These are phyloP conservation scores for Colletotrichum sidae DNA, from an alignment of 2,329 filamentous ascomycete genomes.

Conservation along the genomic window DNA sequence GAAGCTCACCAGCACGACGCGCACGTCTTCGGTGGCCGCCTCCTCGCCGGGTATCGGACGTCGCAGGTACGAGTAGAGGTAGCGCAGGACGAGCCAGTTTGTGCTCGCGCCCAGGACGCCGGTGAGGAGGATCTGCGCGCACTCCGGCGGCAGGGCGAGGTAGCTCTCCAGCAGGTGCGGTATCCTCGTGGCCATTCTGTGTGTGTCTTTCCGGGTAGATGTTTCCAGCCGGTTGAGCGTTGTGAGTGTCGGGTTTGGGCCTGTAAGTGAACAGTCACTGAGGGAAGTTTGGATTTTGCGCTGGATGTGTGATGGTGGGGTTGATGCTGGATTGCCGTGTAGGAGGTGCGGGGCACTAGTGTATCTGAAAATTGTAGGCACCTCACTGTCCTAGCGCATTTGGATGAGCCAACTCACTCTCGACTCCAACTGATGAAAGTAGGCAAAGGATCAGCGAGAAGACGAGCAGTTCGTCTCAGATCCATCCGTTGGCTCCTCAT, in stretches of 20 bases:
- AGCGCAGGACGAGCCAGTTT: constrained; percentile 74
- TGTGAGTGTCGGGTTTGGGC: neutral
- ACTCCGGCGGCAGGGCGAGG: constrained; percentile 66
- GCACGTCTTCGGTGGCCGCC: constrained; percentile 47
- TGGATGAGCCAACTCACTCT: neutral
- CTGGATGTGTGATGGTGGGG: constrained; percentile 15
- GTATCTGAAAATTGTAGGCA: neutral
- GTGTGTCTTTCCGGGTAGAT: neutral
- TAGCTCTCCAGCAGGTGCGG: constrained; percentile 75
- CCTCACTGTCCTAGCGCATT: neutral
- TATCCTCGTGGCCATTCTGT: constrained; percentile 62
- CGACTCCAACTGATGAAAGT: too few species aligned
- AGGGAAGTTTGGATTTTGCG: constrained; percentile 4
- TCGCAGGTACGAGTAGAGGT: constrained; percentile 61
- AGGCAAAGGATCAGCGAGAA: too few species aligned
- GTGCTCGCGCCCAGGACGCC: constrained; percentile 73
- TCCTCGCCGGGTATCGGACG: constrained; percentile 24
- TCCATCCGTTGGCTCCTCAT: too few species aligned
- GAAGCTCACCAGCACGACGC: constrained; percentile 85
- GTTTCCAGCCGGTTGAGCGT: neutral
- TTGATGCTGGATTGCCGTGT: neutral
- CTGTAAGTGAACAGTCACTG: constrained; percentile 10
- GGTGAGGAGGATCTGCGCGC: constrained; percentile 75
- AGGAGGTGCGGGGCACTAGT: constrained; percentile 23
- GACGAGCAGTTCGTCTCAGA: too few species aligned